Conservation (phyloP, 768 basidiomycete genomes). For the Royoungia palumana region DNA sequence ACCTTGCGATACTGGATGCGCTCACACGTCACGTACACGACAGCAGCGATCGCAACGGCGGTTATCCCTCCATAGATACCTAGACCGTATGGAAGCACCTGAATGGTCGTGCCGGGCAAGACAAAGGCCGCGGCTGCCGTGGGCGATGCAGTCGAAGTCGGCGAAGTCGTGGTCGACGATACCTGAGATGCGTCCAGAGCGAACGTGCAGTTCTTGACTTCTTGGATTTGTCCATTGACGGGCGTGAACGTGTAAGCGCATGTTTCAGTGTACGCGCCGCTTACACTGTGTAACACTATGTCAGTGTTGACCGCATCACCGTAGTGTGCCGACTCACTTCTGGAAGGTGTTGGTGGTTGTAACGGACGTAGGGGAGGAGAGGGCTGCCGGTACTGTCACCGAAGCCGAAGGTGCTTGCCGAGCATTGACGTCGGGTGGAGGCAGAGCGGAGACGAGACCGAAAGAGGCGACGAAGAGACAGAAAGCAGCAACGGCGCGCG, state of each 20-base stretch:
- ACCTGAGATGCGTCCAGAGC: conserved; percentile 23
- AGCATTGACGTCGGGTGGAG: conserved; percentile 15
- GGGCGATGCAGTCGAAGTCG: conserved; percentile 21
- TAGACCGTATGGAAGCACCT: conserved; percentile 79
- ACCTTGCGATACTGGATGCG: conserved; percentile 85
- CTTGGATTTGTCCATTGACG: conserved; percentile 49
- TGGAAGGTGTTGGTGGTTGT: conserved; percentile 35
- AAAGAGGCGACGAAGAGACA: conserved; percentile 25
- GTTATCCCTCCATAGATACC: conserved; percentile 85
- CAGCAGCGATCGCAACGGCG: conserved; percentile 75
- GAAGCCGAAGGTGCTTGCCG: conserved; percentile 22
- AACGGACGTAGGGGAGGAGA: conserved; percentile 34
- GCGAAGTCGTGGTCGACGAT: conserved; percentile 18
- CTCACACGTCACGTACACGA: conserved; percentile 84
- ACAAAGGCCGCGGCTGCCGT: conserved; percentile 41
- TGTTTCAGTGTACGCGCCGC: conserved; percentile 53
- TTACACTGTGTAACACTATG: conserved; percentile 37
- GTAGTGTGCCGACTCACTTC: conserved; percentile 35
- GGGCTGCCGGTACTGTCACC: conserved; percentile 15
- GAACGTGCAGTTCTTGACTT: conserved; percentile 52
- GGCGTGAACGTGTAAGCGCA: conserved; percentile 57
- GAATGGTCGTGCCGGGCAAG: conserved; percentile 69
- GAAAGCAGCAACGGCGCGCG: conserved; percentile 16
- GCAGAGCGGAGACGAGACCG: conserved; percentile 27
- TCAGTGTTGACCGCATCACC: background rate